Evolutionary conservation across 2,329 filamentous ascomycete species (phyloP), one percentile per base, ranked within the genome.

Genomic region (Pyrenochaeta sp.): DNA sequence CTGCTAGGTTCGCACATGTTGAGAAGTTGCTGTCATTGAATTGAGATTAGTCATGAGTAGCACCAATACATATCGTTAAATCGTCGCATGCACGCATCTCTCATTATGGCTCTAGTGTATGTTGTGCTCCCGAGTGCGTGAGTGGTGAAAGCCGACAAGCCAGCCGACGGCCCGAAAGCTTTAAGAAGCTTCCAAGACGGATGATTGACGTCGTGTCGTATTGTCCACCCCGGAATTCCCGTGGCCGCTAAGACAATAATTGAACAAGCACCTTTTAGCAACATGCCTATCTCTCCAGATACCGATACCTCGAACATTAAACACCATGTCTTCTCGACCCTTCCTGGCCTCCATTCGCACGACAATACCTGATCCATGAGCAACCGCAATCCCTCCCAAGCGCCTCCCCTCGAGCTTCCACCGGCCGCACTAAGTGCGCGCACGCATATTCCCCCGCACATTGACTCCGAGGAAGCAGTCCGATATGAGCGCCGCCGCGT

Each of bases 401-500:
- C 38, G 22, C 38, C 39, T 27, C 53, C 17, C 34, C 43, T 53
- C 32, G 20, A 48, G 21, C 48, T 50, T 11, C 44, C 53, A 15
- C 23, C 44, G 9, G 47, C 55, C 15, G 44, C 44, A 15, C 44
- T 62, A 3, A 46, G 54, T 24, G 29, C 45, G 21, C 35, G 30
- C 14, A 39, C 43, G n/a, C 44, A 24, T 26, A 34, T 26, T 5
- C 27, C 44, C 26, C 28, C 45, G 4, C 57, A 62, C 17, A 45
- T 48, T 19, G 59, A 62, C 26, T 59, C 55, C 4, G 55, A 57
- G 36, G 49, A 54, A 30, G 49, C 51, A 19, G 48, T 59, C 10
- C 57, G 35, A 7, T 41, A 41, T 35, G 59, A 62, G 26, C 41
- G 43, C 11, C 49, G 49, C 13, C 57, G 57, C 14, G 41, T 53